phyloP scores from a whole-genome alignment of 2,329 filamentous ascomycete species.

The Verticillium albo-atrum region DNA sequence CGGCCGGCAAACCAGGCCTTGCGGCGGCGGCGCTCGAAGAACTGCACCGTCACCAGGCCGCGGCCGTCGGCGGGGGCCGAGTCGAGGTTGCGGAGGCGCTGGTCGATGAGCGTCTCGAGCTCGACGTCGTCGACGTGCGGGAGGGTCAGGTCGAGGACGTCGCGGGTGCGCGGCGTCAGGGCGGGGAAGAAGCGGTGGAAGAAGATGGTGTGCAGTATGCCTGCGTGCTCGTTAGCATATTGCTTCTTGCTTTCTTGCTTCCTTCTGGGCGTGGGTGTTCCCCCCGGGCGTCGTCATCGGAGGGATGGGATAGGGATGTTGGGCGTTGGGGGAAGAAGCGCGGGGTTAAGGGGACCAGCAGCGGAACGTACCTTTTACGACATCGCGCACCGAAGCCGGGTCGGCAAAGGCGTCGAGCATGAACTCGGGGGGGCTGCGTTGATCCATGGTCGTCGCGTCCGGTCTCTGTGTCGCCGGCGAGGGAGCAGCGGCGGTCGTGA shows the following conservation, averaged over 20 bases:
- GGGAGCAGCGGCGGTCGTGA: neutral
- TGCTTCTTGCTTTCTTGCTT: neutral
- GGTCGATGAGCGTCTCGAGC: conserved; percentile 89
- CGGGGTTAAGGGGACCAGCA: neutral
- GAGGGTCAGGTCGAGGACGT: conserved; percentile 85
- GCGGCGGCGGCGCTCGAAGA: conserved; percentile 86
- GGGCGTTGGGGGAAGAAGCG: no score
- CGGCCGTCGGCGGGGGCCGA: conserved; percentile 54
- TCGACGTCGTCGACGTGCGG: conserved; percentile 87
- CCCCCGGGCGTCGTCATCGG: neutral
- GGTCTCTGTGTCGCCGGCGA: neutral
- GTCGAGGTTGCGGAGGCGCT: conserved; percentile 75
- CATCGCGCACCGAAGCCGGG: conserved; percentile 81
- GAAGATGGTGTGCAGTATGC: conserved; percentile 94
- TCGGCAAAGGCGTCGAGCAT: conserved; percentile 92
- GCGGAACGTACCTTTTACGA: conserved; percentile 71
- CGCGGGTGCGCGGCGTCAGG: conserved; percentile 74
- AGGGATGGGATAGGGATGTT: neutral
- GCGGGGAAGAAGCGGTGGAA: conserved; percentile 97
- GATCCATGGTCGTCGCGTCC: conserved; percentile 33
- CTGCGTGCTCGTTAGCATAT: conserved; percentile 35
- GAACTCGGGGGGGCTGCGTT: conserved; percentile 71
- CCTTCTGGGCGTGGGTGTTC: neutral
- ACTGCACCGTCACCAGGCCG: conserved; percentile 81
- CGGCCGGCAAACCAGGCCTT: conserved; percentile 70